Percentiles rank a stretch among this genome's conserved stretches.
Conservation (phyloP, 2,329 filamentous ascomycete genomes). For the Cercospora sp. region DNA sequence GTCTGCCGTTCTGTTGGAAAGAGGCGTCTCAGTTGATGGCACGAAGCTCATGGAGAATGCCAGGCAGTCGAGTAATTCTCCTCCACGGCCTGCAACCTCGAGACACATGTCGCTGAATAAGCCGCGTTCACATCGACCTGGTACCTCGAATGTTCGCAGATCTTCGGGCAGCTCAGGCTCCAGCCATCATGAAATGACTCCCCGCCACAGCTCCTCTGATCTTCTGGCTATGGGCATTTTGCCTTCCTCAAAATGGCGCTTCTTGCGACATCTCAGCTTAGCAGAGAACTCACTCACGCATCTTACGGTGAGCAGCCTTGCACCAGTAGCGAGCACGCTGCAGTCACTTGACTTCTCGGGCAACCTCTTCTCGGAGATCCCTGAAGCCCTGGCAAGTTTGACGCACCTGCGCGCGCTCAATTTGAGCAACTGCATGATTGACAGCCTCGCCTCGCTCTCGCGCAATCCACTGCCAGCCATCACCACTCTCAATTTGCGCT, state of each 20-base stretch:
- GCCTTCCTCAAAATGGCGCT: slow-evolving; percentile 88
- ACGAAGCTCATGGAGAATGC: slow-evolving; percentile 33
- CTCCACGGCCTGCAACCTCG: slow-evolving; percentile 71
- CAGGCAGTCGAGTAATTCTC: slow-evolving; percentile 75
- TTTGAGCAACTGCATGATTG: slow-evolving; percentile 96
- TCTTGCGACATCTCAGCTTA: slow-evolving; percentile 85
- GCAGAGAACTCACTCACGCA: slow-evolving; percentile 87
- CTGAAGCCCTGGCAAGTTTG: slow-evolving; percentile 82
- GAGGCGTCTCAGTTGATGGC: slow-evolving; percentile 57
- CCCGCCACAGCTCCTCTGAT: slow-evolving; percentile 72
- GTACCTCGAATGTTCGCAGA: slow-evolving; percentile 71
- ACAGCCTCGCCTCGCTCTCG: slow-evolving; percentile 82
- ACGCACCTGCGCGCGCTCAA: slow-evolving; percentile 90
- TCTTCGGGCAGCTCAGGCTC: slow-evolving; percentile 95
- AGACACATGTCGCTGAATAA: slow-evolving; percentile 66
- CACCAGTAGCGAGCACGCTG: slow-evolving; percentile 80
- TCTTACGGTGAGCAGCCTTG: slow-evolving; percentile 71
- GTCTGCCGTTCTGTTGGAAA: slow-evolving; percentile 54
- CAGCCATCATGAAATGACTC: slow-evolving; percentile 57
- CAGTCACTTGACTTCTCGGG: slow-evolving; percentile 89
- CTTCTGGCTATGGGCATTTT: slow-evolving; percentile 70
- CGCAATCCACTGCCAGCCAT: slow-evolving; percentile 89
- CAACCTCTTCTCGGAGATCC: slow-evolving; percentile 92
- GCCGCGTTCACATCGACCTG: slow-evolving; percentile 58
- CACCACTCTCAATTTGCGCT: slow-evolving; percentile 85